These are phyloP conservation scores for Plantago ovata DNA, from an alignment of 257 asterid genomes.

Conservation along the genomic window DNA sequence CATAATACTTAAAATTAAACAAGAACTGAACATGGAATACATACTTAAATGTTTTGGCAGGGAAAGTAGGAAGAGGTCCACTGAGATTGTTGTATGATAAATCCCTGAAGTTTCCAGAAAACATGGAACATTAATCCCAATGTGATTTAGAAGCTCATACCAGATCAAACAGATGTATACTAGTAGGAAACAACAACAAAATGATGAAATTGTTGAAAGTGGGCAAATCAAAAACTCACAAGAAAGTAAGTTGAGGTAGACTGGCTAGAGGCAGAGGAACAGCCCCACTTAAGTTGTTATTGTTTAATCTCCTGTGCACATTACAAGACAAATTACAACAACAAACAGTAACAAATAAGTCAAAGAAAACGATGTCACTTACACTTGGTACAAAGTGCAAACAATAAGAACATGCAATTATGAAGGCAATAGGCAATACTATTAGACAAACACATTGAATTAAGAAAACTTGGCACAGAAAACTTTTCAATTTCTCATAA, in stretches of 20 bases:
- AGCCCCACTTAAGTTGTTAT: slow-evolving; percentile 85
- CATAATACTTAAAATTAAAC: not conserved
- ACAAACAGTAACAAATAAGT: slow-evolving; percentile 30
- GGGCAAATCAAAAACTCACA: slow-evolving; percentile 57
- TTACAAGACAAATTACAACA: slow-evolving; percentile 43
- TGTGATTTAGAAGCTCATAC: slow-evolving; percentile 13
- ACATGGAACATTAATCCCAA: slow-evolving; percentile 17
- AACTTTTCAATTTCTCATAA: not conserved
- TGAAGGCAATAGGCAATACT: too few relatives aligned
- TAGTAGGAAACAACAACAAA: slow-evolving; percentile 17
- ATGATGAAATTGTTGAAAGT: slow-evolving; percentile 9
- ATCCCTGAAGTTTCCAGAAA: slow-evolving; percentile 59
- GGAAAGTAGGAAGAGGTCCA: slow-evolving; percentile 80
- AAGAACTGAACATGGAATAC: slow-evolving; percentile 25
- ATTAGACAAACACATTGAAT: slow-evolving; percentile 7
- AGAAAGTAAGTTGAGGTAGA: slow-evolving; percentile 90
- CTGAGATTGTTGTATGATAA: slow-evolving; percentile 89
- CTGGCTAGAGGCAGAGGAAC: slow-evolving; percentile 74
- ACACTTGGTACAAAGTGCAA: slow-evolving; percentile 15
- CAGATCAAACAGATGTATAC: not conserved
- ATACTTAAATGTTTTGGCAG: slow-evolving; percentile 84
- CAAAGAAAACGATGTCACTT: slow-evolving; percentile 31
- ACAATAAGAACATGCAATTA: too few relatives aligned
- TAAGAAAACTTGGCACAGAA: not conserved
- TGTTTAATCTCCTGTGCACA: slow-evolving; percentile 80